Conservation (phyloP, 176 grass and related monocot genomes). For the Aegilops umbellulata region DNA sequence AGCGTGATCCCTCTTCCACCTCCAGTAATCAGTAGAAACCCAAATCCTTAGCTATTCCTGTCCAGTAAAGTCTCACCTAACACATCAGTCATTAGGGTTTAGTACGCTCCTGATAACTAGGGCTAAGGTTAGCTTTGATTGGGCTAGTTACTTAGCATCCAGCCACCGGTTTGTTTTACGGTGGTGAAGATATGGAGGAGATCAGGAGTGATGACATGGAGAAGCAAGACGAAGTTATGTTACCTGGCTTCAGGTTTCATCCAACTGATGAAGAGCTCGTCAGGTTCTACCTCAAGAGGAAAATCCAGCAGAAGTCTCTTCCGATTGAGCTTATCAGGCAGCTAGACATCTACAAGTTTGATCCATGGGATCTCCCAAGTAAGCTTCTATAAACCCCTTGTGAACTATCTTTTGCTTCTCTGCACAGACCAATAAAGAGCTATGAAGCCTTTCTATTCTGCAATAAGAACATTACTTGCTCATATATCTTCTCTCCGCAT, state of each 20-base stretch:
- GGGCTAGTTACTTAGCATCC: conserved; percentile 10
- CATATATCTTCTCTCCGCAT: neutral
- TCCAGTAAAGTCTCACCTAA: conserved; percentile 5
- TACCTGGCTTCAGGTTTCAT: conserved; percentile 98
- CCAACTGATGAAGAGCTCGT: conserved; percentile 98
- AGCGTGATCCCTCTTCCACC: conserved; percentile 4
- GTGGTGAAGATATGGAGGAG: conserved; percentile 59
- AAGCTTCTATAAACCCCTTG: conserved; percentile 38
- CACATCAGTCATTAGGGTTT: conserved; percentile 34
- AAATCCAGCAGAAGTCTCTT: conserved; percentile 89
- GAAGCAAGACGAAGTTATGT: conserved; percentile 83
- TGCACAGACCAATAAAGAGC: neutral
- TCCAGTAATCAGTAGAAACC: conserved; percentile 23
- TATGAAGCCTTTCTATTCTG: conserved; percentile 1
- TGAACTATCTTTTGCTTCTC: conserved; percentile 6
- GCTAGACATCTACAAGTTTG: conserved; percentile 98
- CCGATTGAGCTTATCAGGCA: conserved; percentile 97
- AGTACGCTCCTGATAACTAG: conserved; percentile 18
- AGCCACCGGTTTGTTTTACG: conserved; percentile 1
- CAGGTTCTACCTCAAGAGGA: conserved; percentile 92
- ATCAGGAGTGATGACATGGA: conserved; percentile 69
- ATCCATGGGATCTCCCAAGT: conserved; percentile 99
- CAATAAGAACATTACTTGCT: neutral
- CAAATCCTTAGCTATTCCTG: conserved; percentile 21
- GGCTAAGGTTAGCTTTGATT: conserved; percentile 27